Conservation (phyloP, 176 grass and related monocot genomes). For the Carex scoparia region DNA sequence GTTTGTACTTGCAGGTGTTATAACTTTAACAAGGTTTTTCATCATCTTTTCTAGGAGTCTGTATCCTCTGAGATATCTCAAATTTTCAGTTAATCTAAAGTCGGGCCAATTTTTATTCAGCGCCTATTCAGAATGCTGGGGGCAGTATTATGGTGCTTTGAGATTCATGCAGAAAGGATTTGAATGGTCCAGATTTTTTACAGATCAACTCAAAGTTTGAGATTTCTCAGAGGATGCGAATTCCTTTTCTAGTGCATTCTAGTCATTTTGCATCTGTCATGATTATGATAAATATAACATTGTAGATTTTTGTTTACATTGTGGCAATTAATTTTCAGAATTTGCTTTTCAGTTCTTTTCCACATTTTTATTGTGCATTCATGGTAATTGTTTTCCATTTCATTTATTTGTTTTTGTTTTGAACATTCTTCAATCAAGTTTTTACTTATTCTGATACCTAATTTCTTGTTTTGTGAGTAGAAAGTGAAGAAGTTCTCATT, state of each 20-base stretch:
- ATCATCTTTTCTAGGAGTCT: not conserved
- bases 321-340: not conserved
- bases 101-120: no score
- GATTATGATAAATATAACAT: not conserved
- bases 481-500: conserved; percentile 81
- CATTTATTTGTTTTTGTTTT: not conserved
- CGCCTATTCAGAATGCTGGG: no score
- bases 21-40: not conserved
- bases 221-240: no score
- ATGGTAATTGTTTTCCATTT: not conserved
- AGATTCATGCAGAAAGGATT: no score
- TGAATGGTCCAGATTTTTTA: no score
- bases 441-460: not conserved
- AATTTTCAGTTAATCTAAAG: no score
- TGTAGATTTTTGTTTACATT: not conserved
- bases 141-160: no score
- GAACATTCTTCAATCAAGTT: not conserved
- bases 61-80: no score
- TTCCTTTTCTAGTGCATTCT: not conserved
- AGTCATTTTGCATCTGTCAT: not conserved
- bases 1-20: not conserved
- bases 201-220: no score
- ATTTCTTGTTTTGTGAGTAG: conserved; percentile 33
- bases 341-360: not conserved
- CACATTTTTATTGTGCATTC: not conserved